phyloP scores from a whole-genome alignment of 352 stramenopile species.

The Phytophthora syringae region DNA sequence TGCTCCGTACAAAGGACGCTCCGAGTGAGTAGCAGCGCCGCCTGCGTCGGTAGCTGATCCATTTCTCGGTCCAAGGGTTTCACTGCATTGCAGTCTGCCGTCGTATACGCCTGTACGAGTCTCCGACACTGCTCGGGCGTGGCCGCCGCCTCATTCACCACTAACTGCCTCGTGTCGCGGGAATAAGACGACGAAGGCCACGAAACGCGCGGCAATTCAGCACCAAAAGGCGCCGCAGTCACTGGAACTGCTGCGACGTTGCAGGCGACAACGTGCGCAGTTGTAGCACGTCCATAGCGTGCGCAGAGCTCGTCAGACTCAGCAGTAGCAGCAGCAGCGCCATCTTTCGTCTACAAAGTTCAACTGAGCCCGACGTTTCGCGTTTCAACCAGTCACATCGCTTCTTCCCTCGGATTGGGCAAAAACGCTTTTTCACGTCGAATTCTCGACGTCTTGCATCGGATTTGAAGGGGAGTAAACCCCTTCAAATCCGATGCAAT shows the following conservation, averaged over 20 bases:
- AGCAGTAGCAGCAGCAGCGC: slow-evolving; percentile 4
- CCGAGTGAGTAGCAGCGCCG: slow-evolving; percentile 54
- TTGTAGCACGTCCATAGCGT: slow-evolving; percentile 32
- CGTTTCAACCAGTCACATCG: not conserved
- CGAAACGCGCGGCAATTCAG: slow-evolving; percentile 26
- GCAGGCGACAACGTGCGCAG: slow-evolving; percentile 17
- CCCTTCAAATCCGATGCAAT: no score
- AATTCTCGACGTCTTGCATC: not conserved
- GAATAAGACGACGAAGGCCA: slow-evolving; percentile 25
- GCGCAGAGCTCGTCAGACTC: not conserved
- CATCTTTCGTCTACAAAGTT: slow-evolving; percentile 22
- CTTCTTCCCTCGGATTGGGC: not conserved
- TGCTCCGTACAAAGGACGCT: slow-evolving; percentile 59
- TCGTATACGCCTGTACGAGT: slow-evolving; percentile 22
- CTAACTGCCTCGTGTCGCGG: slow-evolving; percentile 6
- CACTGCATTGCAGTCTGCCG: slow-evolving; percentile 24
- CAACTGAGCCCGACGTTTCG: slow-evolving; percentile 13
- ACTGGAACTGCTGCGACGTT: slow-evolving; percentile 42
- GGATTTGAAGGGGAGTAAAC: no score
- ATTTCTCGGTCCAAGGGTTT: slow-evolving; percentile 1
- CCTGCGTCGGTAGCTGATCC: not conserved
- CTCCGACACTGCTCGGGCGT: slow-evolving; percentile 23
- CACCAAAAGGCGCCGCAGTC: slow-evolving; percentile 35
- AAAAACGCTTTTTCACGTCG: not conserved
- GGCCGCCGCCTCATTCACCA: slow-evolving; percentile 1